Evolutionary conservation across 108 stramenopile genomes (phyloP).

Genomic region (Stephanodiscus triporus): DNA sequence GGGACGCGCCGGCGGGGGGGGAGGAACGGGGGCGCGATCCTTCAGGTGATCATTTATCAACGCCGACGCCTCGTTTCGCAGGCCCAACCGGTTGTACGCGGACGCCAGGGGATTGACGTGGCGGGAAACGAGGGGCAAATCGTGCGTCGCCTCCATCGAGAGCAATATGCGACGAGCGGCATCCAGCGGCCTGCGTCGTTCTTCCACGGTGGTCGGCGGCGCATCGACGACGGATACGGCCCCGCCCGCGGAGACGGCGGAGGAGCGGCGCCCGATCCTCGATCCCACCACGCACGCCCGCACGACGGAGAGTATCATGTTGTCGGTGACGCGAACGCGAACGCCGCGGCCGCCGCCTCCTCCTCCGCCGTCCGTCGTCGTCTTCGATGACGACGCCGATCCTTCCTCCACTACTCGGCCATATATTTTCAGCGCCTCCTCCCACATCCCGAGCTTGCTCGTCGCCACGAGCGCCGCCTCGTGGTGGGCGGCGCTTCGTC

Average conservation of each 20-base stretch:
- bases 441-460: conserved; percentile 77
- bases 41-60: conserved; percentile 59
- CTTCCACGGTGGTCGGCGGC: conserved; percentile 30
- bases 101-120: conserved; percentile 74
- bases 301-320: conserved; percentile 67
- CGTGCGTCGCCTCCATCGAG: conserved; percentile 50
- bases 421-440: conserved; percentile 71
- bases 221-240: background rate
- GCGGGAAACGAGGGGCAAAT: conserved; percentile 54
- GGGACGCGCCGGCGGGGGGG: background rate
- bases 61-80: conserved; percentile 45
- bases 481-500: conserved; percentile 66
- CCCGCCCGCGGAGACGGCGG: too few species aligned
- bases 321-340: conserved; percentile 63
- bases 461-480: conserved; percentile 80
- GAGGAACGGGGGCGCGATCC: conserved; percentile 56
- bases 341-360: background rate
- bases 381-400: background rate
- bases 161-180: conserved; percentile 50
- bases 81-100: conserved; percentile 63
- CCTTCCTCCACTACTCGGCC: conserved; percentile 40
- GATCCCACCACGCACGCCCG: conserved; percentile 64
- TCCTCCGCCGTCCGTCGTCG: conserved; percentile 10
- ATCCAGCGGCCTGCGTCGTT: conserved; percentile 71
- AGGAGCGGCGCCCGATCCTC: conserved; percentile 24